Percentiles rank a stretch among this genome's conserved stretches.
phyloP scores from a whole-genome alignment of 495 filamentous ascomycete species.

The Penicillium nucicola region DNA sequence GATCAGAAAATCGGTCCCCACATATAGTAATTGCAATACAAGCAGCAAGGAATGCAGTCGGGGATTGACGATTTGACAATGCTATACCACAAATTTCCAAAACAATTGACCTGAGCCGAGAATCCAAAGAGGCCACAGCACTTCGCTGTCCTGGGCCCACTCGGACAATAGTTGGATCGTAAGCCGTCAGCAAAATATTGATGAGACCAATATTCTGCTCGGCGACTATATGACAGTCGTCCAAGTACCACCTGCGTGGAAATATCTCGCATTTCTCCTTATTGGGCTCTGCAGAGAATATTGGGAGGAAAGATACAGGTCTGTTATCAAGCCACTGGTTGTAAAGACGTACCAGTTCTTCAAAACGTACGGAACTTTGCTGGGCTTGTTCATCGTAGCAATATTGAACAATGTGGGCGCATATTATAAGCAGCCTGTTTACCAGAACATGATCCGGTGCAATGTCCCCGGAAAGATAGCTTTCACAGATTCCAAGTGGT shows the following conservation, averaged over 20 bases:
- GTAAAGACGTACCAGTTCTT: neutral
- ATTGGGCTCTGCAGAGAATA: slow-evolving; percentile 10
- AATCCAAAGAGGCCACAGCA: slow-evolving; percentile 7
- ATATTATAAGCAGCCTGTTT: slow-evolving; percentile 21
- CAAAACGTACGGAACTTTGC: neutral
- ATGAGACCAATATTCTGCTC: slow-evolving; percentile 33
- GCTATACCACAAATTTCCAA: slow-evolving; percentile 24
- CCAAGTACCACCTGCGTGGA: slow-evolving; percentile 32
- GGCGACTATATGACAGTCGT: slow-evolving; percentile 29
- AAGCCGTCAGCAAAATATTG: slow-evolving; percentile 32
- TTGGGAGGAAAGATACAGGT: slow-evolving; percentile 13
- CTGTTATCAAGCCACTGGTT: slow-evolving; percentile 4
- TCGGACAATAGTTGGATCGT: slow-evolving; percentile 31
- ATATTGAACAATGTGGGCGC: slow-evolving; percentile 21
- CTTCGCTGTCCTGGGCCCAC: slow-evolving; percentile 20
- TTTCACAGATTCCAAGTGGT: slow-evolving; percentile 11
- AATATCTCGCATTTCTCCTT: slow-evolving; percentile 16
- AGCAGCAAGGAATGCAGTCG: slow-evolving; percentile 20
- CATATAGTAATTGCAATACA: slow-evolving; percentile 23
- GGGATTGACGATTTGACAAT: slow-evolving; percentile 17
- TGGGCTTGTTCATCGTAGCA: slow-evolving; percentile 22
- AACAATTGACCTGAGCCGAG: slow-evolving; percentile 15
- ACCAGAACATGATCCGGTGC: slow-evolving; percentile 27
- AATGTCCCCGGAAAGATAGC: slow-evolving; percentile 16
- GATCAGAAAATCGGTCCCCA: slow-evolving; percentile 19